Conservation (phyloP, 257 asterid genomes). For the Verbascum thapsus region DNA sequence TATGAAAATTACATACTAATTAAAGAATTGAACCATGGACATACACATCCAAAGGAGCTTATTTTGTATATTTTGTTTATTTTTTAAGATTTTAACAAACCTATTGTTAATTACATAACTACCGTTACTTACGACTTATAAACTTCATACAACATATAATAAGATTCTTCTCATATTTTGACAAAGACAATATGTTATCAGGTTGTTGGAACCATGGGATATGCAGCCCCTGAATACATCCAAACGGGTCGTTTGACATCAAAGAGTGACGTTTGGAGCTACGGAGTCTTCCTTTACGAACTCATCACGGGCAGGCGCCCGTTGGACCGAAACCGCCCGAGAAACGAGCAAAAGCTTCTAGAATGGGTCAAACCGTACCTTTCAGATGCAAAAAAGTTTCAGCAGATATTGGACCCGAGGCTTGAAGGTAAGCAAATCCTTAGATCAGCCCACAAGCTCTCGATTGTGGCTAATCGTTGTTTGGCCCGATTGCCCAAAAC, state of each 20-base stretch:
- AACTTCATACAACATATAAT: no score
- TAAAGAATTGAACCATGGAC: no score
- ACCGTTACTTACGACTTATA: no score
- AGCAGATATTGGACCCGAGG: slow-evolving; percentile 75
- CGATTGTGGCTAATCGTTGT: slow-evolving; percentile 88
- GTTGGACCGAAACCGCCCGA: slow-evolving; percentile 79
- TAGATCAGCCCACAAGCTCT: slow-evolving; percentile 85
- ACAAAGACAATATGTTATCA: slow-evolving; percentile 27
- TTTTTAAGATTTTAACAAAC: no score
- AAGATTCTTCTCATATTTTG: no score
- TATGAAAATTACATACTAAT: no score
- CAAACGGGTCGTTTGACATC: slow-evolving; percentile 92
- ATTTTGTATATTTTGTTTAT: no score
- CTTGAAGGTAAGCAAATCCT: slow-evolving; percentile 55
- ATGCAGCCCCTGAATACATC: slow-evolving; percentile 94
- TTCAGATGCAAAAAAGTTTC: slow-evolving; percentile 81
- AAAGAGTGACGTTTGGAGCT: slow-evolving; percentile 95
- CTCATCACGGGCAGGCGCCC: slow-evolving; percentile 93
- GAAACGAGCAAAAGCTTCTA: slow-evolving; percentile 80
- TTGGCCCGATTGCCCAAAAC: slow-evolving; percentile 64
- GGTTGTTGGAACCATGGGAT: slow-evolving; percentile 97
- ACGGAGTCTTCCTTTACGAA: slow-evolving; percentile 86
- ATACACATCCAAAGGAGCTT: no score
- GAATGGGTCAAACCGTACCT: slow-evolving; percentile 92
- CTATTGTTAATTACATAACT: no score